Percentiles rank a stretch among this genome's conserved stretches.
Evolutionary conservation across 768 basidiomycete genomes (phyloP).

Genomic region (Boletus patriciae): DNA sequence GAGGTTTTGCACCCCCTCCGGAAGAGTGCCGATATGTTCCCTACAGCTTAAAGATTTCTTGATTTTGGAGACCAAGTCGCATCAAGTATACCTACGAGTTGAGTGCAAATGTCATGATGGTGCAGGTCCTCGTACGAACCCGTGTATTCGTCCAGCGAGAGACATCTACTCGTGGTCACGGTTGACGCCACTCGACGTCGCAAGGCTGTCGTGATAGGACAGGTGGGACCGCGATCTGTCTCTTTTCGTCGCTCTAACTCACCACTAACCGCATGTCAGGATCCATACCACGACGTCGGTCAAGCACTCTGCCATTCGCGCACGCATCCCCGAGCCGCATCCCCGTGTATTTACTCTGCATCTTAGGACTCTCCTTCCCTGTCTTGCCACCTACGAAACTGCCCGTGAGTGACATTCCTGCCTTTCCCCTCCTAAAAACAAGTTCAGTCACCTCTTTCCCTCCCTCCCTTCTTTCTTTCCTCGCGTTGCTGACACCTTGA

Average conservation of each 20-base stretch:
- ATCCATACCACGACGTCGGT: slow-evolving; percentile 68
- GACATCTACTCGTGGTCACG: slow-evolving; percentile 83
- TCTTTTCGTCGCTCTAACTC: background rate
- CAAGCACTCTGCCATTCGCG: slow-evolving; percentile 61
- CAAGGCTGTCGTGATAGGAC: slow-evolving; percentile 71
- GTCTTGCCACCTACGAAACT: slow-evolving; percentile 54
- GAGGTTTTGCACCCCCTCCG: background rate
- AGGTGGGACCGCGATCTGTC: slow-evolving; percentile 33
- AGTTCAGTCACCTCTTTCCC: slow-evolving; percentile 48
- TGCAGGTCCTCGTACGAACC: background rate
- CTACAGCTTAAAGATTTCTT: slow-evolving; percentile 57
- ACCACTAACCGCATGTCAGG: slow-evolving; percentile 36
- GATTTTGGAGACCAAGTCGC: slow-evolving; percentile 45
- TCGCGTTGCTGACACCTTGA: background rate
- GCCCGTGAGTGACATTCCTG: slow-evolving; percentile 56
- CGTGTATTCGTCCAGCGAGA: slow-evolving; percentile 42
- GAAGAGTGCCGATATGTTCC: background rate
- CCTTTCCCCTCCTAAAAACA: slow-evolving; percentile 57
- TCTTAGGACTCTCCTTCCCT: slow-evolving; percentile 55
- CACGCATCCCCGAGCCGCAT: background rate
- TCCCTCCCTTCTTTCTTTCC: background rate
- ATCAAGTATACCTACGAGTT: slow-evolving; percentile 52
- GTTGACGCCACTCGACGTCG: slow-evolving; percentile 61
- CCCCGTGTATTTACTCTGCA: background rate
- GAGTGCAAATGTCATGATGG: slow-evolving; percentile 4